These are phyloP conservation scores for Pleurotus giganteus DNA, from an alignment of 768 basidiomycete genomes.

Conservation along the genomic window DNA sequence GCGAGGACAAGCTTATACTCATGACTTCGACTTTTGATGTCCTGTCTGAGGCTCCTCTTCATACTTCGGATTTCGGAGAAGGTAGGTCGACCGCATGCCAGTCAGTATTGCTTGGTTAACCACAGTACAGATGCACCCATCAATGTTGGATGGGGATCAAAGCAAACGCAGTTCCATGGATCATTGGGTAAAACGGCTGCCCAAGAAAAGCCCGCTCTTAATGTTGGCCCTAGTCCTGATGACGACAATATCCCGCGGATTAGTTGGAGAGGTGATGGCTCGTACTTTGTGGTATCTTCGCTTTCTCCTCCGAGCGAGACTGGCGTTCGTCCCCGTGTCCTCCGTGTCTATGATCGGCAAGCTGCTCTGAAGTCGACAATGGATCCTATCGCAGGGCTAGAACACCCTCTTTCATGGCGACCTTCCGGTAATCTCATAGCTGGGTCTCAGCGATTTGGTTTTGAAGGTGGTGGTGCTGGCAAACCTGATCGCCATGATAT, in stretches of 20 bases:
- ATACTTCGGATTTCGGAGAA: conserved; percentile 81
- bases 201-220: conserved; percentile 39
- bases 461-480: conserved; percentile 65
- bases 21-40: conserved; percentile 92
- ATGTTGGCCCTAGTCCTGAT: conserved; percentile 56
- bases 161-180: conserved; percentile 96
- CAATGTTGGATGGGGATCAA: conserved; percentile 97
- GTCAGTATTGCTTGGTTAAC: conserved; percentile 6
- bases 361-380: conserved; percentile 80
- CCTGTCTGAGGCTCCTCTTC: conserved; percentile 73
- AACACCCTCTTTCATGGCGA: conserved; percentile 79
- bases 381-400: conserved; percentile 79
- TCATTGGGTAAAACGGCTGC: conserved; percentile 88
- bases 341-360: conserved; percentile 77
- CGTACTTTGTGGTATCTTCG: conserved; percentile 83
- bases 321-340: conserved; percentile 44
- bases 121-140: conserved; percentile 71
- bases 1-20: conserved; percentile 76
- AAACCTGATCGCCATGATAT: conserved; percentile 76
- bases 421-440: conserved; percentile 88
- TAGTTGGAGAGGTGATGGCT: conserved; percentile 92
- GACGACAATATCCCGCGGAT: conserved; percentile 75
- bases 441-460: conserved; percentile 78
- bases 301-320: conserved; percentile 42
- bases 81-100: conserved; percentile 36